These are phyloP conservation scores for Mrakia hoshinonis DNA, from an alignment of 768 basidiomycete genomes.

Conservation along the genomic window DNA sequence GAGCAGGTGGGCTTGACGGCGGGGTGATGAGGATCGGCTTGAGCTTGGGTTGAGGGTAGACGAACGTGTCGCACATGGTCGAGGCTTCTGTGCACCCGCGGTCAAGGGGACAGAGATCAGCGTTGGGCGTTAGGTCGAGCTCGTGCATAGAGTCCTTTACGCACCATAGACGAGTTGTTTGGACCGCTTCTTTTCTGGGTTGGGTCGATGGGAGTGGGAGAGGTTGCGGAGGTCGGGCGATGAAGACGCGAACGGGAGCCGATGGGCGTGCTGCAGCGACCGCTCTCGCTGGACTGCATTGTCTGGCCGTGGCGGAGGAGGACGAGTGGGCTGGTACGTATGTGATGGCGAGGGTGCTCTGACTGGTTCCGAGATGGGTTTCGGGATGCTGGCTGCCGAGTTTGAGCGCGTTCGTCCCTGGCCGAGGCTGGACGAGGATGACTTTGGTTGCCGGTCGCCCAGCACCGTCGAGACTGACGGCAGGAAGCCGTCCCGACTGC, in stretches of 20 bases:
- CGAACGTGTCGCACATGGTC: constrained; percentile 20
- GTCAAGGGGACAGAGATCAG: background rate
- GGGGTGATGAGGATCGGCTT: constrained; percentile 29
- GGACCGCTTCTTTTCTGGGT: background rate
- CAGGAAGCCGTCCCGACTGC: background rate
- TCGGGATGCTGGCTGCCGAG: background rate
- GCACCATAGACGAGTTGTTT: background rate
- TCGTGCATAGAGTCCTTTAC: background rate
- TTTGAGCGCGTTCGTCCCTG: background rate
- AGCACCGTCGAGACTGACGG: no score
- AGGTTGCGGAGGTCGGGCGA: background rate
- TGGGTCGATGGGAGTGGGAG: background rate
- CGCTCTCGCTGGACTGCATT: background rate
- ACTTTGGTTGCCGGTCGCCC: background rate
- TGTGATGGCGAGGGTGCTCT: background rate
- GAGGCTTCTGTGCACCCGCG: background rate
- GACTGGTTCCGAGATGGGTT: background rate
- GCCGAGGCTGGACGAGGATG: background rate
- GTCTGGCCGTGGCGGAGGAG: background rate
- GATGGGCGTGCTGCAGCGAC: background rate
- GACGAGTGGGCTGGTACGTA: background rate
- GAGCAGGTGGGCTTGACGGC: constrained; percentile 13
- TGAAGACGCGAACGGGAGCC: background rate
- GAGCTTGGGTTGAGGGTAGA: constrained; percentile 26
- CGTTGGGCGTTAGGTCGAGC: background rate